Evolutionary conservation across 305 asterid genomes (phyloP), one percentile per base, ranked within the genome.

Genomic region (Petunia hybrid): DNA sequence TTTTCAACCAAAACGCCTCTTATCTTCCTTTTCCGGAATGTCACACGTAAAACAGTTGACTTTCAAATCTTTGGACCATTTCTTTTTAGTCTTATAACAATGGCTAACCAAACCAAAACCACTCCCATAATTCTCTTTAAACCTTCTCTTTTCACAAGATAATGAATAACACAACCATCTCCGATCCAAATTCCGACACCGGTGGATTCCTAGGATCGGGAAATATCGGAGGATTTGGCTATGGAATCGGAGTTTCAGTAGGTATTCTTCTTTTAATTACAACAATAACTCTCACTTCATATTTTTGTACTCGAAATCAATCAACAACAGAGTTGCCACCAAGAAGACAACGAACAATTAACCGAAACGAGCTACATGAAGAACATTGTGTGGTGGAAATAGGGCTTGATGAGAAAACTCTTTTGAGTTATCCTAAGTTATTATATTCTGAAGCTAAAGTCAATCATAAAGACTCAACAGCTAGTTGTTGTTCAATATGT

Each of bases 221-320:
- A 0, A 86, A 87, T 85, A 86, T 91, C 77, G 93, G 97, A 22
- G 96, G 98, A 0, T 92, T 95, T 82, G 96, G 97, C 6, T 95
- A 94, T 79, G 97, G 97, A 13, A 91, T 94, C 82, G 96, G 96
- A 6, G 88, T 95, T 35, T 90, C 98, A 2, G 93, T 94, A 31
- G 99, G 99, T 14, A 90, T 95, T 83, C 97, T 95, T 83, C 87
- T 92, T 62, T 91, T 95, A 56, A 92, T 95, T 89, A 91, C 97
- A 82, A 92, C 98, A 87, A 92, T 95, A 79, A 94, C 97, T 41
- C 80, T 94, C 22, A 90, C 95, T 13, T 94, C 99, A 13, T 94
- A 95, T 88, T 95, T 86, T 84, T 95, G 99, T 91, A 90, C 97
- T 8, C 69, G 96, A 55, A 87, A 66, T 35, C 67, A 88, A 70